Conservation (phyloP, 148 eudicot genomes). For the Rhododendron williamsianum region DNA sequence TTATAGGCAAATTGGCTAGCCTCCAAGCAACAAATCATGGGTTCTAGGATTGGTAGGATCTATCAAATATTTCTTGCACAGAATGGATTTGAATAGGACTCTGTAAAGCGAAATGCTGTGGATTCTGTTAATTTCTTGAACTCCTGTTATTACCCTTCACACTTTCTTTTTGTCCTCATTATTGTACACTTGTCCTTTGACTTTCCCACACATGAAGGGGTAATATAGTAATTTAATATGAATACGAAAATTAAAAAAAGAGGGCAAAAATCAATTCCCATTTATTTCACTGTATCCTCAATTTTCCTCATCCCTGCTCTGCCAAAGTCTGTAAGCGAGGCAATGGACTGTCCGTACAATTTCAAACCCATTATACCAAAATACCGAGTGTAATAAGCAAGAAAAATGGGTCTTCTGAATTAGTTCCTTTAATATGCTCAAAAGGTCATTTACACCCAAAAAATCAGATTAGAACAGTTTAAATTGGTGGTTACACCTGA, state of each 20-base stretch:
- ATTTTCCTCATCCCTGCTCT: neutral
- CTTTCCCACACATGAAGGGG: neutral
- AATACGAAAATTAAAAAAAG: neutral
- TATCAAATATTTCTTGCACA: neutral
- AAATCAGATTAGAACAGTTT: neutral
- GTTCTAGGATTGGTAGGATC: no score
- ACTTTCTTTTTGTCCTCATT: neutral
- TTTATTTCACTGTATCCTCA: neutral
- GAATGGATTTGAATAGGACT: neutral
- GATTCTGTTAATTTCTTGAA: no score
- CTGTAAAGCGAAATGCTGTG: neutral
- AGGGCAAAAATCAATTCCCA: neutral
- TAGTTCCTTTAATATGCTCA: neutral
- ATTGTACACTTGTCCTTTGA: neutral
- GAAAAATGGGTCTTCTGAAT: neutral
- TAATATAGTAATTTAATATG: neutral
- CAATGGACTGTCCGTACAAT: neutral
- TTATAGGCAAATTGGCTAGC: neutral
- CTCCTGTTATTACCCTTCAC: neutral
- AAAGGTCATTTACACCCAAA: slow-evolving; percentile 1
- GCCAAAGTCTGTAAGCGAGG: neutral
- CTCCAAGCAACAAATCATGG: no score
- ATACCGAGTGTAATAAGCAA: neutral
- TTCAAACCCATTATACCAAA: neutral
- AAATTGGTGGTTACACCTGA: slow-evolving; percentile 27